Conservation (phyloP, 1,139 yeast species). For the Scheffersomyces parashehatae region DNA sequence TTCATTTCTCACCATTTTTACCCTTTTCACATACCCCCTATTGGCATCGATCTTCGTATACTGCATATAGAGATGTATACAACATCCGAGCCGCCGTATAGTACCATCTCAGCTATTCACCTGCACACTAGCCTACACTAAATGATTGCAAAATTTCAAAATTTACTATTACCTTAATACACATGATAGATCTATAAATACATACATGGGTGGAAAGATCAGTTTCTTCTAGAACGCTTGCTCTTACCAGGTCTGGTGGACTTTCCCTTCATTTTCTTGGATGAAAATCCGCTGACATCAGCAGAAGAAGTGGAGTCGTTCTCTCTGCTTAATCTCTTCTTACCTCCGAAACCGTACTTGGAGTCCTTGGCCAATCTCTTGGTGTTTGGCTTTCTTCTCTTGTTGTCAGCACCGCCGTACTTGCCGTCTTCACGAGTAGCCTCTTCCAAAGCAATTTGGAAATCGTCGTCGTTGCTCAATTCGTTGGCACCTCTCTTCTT, state of each 20-base stretch:
- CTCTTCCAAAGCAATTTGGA: conserved; percentile 84
- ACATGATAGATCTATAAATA: not conserved
- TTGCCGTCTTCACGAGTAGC: conserved; percentile 55
- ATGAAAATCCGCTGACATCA: conserved; percentile 65
- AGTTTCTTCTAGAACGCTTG: conserved; percentile 40
- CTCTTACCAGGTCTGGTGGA: conserved; percentile 75
- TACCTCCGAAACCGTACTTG: conserved; percentile 69
- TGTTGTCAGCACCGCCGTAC: conserved; percentile 32
- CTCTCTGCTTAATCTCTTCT: conserved; percentile 69
- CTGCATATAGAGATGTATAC: too few species aligned
- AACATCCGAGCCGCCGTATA: too few species aligned
- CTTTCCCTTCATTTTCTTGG: conserved; percentile 53
- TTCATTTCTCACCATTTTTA: too few species aligned
- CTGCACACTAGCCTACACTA: too few species aligned
- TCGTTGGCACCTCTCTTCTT: conserved; percentile 82
- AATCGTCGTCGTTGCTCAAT: conserved; percentile 59
- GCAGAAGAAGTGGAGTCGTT: conserved; percentile 76
- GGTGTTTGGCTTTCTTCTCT: conserved; percentile 57
- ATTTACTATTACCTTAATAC: not conserved
- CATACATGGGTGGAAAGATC: conserved; percentile 1
- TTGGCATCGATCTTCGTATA: too few species aligned
- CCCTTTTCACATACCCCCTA: too few species aligned
- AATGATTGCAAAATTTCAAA: too few species aligned
- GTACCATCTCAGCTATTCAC: too few species aligned
- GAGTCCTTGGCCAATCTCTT: conserved; percentile 69